Evolutionary conservation across 2,329 filamentous ascomycete species (phyloP), one percentile per base, ranked within the genome.

Genomic region (Dothideomycetes sp.): DNA sequence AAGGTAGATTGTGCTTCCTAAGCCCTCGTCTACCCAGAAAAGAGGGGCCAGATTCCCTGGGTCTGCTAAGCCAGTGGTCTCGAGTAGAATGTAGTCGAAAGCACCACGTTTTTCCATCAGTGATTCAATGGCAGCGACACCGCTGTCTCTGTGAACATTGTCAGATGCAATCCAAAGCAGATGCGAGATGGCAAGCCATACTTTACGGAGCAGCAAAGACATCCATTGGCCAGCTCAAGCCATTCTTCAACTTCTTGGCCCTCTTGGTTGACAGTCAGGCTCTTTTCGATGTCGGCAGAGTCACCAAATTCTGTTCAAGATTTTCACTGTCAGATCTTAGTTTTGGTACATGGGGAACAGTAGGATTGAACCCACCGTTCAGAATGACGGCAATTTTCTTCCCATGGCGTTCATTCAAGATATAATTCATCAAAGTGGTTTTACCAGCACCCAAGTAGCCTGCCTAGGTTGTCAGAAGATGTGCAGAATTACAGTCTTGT

Each of bases 381-480:
- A 98, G 76, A 43, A 98, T 96, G 11, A 98, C 91, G 9, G 91
- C 91, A 60, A 98, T 91, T 56, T 87, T 94, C 71, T 96, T 96
- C 60, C 89, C 89, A 71, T 98, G 91, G 46, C 89, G 81, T 44
- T 88, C 87, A 19, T 83, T 94, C 38, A 98, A 69, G 47, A 98
- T 96, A 60, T 96, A 94, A 61, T 98, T 96, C 44, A 98, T 69
- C 20, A 96, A 64, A 0, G 89, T 96, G 0, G 89, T 96, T 64
- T 98, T 98, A 13, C 91, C 91, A 7, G 91, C 86, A 13, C 91
- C 91, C 4, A 98, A 74, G 56, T 98, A 98, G 3, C 91, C 86
- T 91, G 47, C 8, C 12, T n/a, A 17, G n/a, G 12, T 29, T 29
- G 27, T 35, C 47, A 18, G 46, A 10, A 5, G 12, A 23, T 5